Base-by-base conservation (phyloP, 1,139 yeast species). In the Yamadazyma sp. region DNA sequence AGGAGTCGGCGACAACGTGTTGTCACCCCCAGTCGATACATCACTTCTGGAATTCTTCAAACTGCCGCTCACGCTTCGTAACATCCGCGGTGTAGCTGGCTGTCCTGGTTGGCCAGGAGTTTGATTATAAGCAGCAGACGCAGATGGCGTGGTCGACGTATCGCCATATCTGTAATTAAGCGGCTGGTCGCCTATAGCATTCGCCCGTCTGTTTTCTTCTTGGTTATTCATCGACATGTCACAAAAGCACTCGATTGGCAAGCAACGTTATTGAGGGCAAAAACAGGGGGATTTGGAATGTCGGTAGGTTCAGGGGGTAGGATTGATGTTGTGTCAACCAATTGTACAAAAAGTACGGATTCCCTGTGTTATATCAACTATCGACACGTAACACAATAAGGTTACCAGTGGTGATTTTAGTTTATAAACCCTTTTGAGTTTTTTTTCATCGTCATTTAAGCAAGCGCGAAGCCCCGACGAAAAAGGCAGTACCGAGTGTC, bases 11-110 rank as follows among this genome's bases (percentile, higher is more conserved):
- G 40, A 52, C 31, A 38, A 53, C 47, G 36, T 58, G 29, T 40
- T 50, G 39, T 39, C 59, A n/a, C n/a, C 11, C 37, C n/a, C 28
- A 30, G 28, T 40, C 28, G 25, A 41, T 6, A 47, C 33, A 29
- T 48, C 52, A 35, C 39, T 41, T 17, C 46, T 31, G 12, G 49
- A 42, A 23, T 34, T 45, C 37, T 57, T 62, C 41, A 64, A 46
- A 33, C 66, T 59, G 28, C 71, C 69, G 46, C 71, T 68, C 10
- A 72, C 73, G 48, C 77, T 78, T 44, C 88, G 70, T 50, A 84
- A 64, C 92, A 84, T 84, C 51, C 90, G 65, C n/a, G 89, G 86
- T 1, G 90, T 82, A 3, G 90, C 90, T 2, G 88, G 89, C 37
- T 64, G 72, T n/a, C 36, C 40, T 7, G 43, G 43, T 7, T 25